Evolutionary conservation across 2,329 filamentous ascomycete species (phyloP).

Genomic region (Aspergillus aculeatus): DNA sequence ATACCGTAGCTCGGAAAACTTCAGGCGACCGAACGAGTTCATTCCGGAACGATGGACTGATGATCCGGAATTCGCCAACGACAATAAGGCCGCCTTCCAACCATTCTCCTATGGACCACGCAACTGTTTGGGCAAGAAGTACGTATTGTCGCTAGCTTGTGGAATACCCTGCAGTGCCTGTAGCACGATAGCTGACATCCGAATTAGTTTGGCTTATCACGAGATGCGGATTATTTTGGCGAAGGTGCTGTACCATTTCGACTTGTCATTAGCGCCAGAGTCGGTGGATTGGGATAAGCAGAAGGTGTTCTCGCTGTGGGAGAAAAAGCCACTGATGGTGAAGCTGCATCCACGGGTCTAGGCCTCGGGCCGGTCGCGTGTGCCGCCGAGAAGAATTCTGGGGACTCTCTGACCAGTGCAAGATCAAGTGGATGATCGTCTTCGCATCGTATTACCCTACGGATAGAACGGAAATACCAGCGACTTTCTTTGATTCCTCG

Average conservation of each 20-base stretch:
- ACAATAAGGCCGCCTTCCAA: conserved; percentile 21
- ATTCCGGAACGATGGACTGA: conserved; percentile 32
- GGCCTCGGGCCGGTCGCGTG: not conserved
- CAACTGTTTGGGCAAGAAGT: conserved; percentile 31
- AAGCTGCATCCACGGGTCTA: conserved; percentile 8
- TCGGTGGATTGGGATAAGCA: conserved; percentile 23
- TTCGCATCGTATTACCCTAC: not conserved
- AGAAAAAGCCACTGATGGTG: conserved; percentile 24
- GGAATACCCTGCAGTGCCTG: not conserved
- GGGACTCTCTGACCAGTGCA: not conserved
- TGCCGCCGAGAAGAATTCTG: not conserved
- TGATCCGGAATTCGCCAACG: conserved; percentile 16
- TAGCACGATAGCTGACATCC: not conserved
- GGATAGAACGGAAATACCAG: no score
- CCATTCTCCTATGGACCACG: conserved; percentile 30
- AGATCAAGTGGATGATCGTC: not conserved
- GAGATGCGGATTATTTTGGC: conserved; percentile 30
- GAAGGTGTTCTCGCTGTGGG: conserved; percentile 22
- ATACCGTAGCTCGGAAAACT: conserved; percentile 22
- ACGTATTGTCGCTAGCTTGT: conserved; percentile 13
- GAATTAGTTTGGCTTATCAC: conserved; percentile 32
- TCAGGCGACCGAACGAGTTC: conserved; percentile 23
- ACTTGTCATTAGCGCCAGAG: conserved; percentile 13
- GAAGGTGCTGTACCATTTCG: conserved; percentile 25
- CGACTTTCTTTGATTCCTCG: not conserved